phyloP scores from a whole-genome alignment of 371 early-diverging fungal genomes.

The Mucor piriformis region DNA sequence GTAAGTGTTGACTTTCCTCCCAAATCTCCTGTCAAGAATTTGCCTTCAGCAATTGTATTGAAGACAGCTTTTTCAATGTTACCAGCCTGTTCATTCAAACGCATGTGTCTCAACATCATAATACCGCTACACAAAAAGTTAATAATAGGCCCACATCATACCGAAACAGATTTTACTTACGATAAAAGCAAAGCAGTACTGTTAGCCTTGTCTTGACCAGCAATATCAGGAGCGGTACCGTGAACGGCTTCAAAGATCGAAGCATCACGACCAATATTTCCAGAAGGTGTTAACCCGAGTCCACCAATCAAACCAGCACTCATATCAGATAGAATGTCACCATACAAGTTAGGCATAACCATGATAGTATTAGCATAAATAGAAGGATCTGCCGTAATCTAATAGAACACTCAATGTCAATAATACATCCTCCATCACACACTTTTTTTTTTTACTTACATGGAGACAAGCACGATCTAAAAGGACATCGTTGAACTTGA shows the following conservation, averaged over 20 bases:
- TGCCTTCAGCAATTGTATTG: constrained; percentile 93
- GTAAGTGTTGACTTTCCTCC: constrained; percentile 93
- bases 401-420: constrained; percentile 8
- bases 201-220: constrained; percentile 78
- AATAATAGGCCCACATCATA: neutral
- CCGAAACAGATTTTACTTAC: neutral
- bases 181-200: constrained; percentile 73
- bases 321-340: constrained; percentile 97
- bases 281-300: constrained; percentile 96
- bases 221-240: constrained; percentile 98
- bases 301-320: constrained; percentile 98
- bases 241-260: constrained; percentile 98
- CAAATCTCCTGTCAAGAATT: constrained; percentile 90
- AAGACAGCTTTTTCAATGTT: constrained; percentile 90
- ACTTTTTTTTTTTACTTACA: too few species aligned
- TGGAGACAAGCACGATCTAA: constrained; percentile 94
- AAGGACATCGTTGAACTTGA: constrained; percentile 89
- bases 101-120: constrained; percentile 98
- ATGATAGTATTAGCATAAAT: constrained; percentile 91
- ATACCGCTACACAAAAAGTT: constrained; percentile 83
- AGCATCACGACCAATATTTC: constrained; percentile 97
- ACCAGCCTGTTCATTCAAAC: constrained; percentile 75
- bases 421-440: too few species aligned
- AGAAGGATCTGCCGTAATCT: constrained; percentile 93
- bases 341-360: constrained; percentile 99